Conservation (phyloP, 257 asterid species). For the Rubia yunnanensis region DNA sequence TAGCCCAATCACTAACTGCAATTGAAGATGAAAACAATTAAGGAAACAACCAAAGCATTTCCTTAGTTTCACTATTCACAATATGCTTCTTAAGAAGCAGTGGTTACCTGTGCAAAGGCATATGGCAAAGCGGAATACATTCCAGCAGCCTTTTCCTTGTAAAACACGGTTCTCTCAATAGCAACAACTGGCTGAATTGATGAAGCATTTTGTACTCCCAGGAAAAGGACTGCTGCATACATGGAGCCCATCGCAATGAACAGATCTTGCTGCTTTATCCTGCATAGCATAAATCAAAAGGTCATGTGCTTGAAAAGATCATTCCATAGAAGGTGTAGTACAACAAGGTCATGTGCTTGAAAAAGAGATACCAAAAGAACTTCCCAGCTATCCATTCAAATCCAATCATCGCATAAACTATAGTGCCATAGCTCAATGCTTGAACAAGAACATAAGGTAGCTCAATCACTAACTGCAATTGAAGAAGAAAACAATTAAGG, state of each 20-base stretch:
- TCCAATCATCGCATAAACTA: constrained; percentile 72
- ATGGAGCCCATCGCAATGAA: constrained; percentile 88
- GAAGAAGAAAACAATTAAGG: no score
- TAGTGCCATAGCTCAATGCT: constrained; percentile 42
- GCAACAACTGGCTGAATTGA: constrained; percentile 81
- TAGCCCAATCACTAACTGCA: constrained; percentile 57
- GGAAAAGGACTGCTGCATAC: constrained; percentile 59
- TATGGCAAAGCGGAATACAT: constrained; percentile 85
- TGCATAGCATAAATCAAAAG: constrained; percentile 12
- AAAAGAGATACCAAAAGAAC: constrained; percentile 66
- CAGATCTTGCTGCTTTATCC: constrained; percentile 48
- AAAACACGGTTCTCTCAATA: constrained; percentile 69
- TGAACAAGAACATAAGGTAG: constrained; percentile 62
- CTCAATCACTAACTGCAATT: constrained; percentile 49
- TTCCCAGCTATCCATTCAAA: constrained; percentile 62
- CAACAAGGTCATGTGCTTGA: constrained; percentile 67
- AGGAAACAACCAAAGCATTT: no score
- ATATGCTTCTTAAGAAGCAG: background rate
- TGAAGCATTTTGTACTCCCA: constrained; percentile 60
- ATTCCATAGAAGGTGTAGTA: constrained; percentile 73
- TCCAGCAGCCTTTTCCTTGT: constrained; percentile 88
- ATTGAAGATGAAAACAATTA: no score
- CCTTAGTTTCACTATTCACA: no score
- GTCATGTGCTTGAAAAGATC: no score
- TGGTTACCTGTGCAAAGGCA: constrained; percentile 63